phyloP scores from a whole-genome alignment of 2,329 filamentous ascomycete species.

The Botryotinia convoluta region DNA sequence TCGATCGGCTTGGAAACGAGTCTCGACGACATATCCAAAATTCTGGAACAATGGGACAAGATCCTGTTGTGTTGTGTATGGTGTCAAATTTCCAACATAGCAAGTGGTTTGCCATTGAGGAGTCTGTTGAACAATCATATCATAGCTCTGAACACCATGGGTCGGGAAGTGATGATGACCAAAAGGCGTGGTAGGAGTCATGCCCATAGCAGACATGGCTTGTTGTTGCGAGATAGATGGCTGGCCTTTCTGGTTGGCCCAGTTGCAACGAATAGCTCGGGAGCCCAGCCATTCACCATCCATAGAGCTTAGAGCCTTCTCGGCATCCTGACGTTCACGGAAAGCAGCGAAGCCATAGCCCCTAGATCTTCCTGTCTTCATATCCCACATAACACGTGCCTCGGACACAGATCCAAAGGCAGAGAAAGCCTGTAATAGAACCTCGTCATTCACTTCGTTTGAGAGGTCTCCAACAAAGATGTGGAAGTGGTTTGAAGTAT shows the following conservation, averaged over 20 bases:
- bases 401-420: slow-evolving; percentile 95
- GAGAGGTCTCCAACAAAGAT: slow-evolving; percentile 98
- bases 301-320: slow-evolving; percentile 96
- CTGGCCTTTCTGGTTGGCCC: slow-evolving; percentile 99
- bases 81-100: slow-evolving; percentile 96
- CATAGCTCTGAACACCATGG: slow-evolving; percentile 93
- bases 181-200: slow-evolving; percentile 95
- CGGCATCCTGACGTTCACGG: slow-evolving; percentile 87
- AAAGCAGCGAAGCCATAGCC: slow-evolving; percentile 98
- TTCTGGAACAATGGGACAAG: slow-evolving; percentile 98
- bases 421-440: slow-evolving; percentile 89
- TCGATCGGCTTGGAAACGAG: slow-evolving; percentile 94
- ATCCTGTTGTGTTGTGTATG: slow-evolving; percentile 95
- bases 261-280: slow-evolving; percentile 97
- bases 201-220: slow-evolving; percentile 94
- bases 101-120: slow-evolving; percentile 97
- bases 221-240: slow-evolving; percentile 97
- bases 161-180: slow-evolving; percentile 98
- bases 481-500: slow-evolving; percentile 97
- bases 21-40: slow-evolving; percentile 96
- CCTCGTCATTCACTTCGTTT: slow-evolving; percentile 98
- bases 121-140: slow-evolving; percentile 93
- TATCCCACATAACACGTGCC: slow-evolving; percentile 99
- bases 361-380: slow-evolving; percentile 97
- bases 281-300: slow-evolving; percentile 99